phyloP scores from a whole-genome alignment of 805 yeast species.

The Cyberlindnera bimundalis region DNA sequence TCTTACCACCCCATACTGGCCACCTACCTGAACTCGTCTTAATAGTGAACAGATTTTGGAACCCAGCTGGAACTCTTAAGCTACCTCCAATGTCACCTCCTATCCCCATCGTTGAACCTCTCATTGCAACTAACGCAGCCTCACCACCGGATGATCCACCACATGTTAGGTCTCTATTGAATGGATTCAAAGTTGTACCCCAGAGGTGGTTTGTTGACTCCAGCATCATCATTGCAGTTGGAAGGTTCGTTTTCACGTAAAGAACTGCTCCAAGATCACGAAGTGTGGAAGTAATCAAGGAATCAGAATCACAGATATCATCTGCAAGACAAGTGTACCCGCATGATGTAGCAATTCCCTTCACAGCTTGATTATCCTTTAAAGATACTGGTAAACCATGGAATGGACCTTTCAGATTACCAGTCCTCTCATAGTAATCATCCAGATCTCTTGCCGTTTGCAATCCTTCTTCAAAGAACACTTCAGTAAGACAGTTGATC shows the following conservation, averaged over 20 bases:
- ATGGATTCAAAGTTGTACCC: conserved; percentile 46
- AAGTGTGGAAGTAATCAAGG: conserved; percentile 28
- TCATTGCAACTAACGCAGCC: conserved; percentile 42
- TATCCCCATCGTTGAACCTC: conserved; percentile 48
- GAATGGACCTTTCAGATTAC: conserved; percentile 56
- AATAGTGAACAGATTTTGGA: conserved; percentile 39
- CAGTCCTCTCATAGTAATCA: conserved; percentile 42
- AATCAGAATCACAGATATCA: conserved; percentile 27
- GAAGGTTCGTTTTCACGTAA: conserved; percentile 51
- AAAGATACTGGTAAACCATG: conserved; percentile 67
- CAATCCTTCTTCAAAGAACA: conserved; percentile 55
- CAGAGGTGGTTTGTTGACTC: conserved; percentile 43
- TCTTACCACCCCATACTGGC: conserved; percentile 29
- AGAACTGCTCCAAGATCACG: conserved; percentile 49
- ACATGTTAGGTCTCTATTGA: conserved; percentile 38
- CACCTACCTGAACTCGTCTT: conserved; percentile 44
- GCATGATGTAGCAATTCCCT: conserved; percentile 45
- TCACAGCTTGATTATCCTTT: conserved; percentile 41
- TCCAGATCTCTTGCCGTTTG: conserved; percentile 53
- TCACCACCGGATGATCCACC: conserved; percentile 59
- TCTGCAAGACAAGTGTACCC: conserved; percentile 46
- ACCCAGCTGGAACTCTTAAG: conserved; percentile 45
- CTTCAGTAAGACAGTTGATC: conserved; percentile 32
- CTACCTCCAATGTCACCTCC: conserved; percentile 57
- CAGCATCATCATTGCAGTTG: conserved; percentile 47